Base-by-base conservation (phyloP, 2,329 filamentous ascomycete species). In the Pseudonectria foliicola region DNA sequence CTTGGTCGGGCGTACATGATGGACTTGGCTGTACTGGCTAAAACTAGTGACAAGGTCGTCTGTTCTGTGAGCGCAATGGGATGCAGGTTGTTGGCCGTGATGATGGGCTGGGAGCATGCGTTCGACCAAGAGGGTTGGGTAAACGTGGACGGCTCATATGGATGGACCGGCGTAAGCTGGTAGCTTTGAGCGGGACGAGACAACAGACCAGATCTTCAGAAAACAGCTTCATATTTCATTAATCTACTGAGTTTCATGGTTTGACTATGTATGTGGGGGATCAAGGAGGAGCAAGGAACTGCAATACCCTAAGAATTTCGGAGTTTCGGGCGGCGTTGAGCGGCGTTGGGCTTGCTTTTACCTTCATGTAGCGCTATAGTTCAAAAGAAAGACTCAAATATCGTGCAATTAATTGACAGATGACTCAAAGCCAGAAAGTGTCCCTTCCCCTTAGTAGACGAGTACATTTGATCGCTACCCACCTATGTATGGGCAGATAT, bases 1-100 rank as follows among this genome's bases (percentile, higher is more conserved):
- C 75, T 94, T 4, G 87, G 80, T 0, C 66, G 86, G n/a, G 83
- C 85, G 3, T 93, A 92, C 60, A 62, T 88, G 56, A 74, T 93
- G 61, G 87, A 94, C 60, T 62, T 93, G 37, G 77, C 82, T 1
- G 81, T 93, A 15, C 64, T 93, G 29, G 75, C 79, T 0, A 68
- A 72, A 18, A 73, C 76, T 12, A 77, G 74, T 36, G 85, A 92
- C 55, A 71, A 67, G 10, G 70, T 92, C 7, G 72, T 94, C 2
- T 94, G 87, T 52, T 83, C 80, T 3, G 80, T 89, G 15, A 85
- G 81, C 48, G 76, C 80, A 24, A 75, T 71, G 60, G 77, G 76
- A 1, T 94, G 87, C 56, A 73, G 85, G 14, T 52, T 93, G 34
- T 56, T 93, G 42, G 87, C 76, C 3, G 85, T 94, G 27, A 88